Evolutionary conservation across 495 filamentous ascomycete species (phyloP).

Genomic region (Penicillium ochrochloron): DNA sequence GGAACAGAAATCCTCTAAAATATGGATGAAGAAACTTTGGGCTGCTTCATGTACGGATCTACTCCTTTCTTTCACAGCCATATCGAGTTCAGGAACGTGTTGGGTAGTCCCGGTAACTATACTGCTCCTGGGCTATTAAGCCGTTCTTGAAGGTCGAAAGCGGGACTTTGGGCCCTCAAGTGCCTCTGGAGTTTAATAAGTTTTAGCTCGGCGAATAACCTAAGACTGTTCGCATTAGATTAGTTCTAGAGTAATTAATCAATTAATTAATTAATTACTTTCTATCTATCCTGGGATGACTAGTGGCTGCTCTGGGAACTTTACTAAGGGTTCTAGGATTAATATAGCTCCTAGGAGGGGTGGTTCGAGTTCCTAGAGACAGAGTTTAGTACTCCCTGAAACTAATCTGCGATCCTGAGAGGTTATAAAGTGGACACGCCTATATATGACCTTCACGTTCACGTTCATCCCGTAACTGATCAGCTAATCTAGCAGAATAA

Average conservation of each 20-base stretch:
- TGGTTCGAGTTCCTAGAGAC: neutral
- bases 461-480: constrained; percentile 4
- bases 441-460: constrained; percentile 5
- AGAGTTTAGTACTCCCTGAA: neutral
- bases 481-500: constrained; percentile 2
- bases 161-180: too few species aligned
- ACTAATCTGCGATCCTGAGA: constrained; percentile 3
- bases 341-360: constrained; percentile 4
- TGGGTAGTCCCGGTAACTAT: too few species aligned
- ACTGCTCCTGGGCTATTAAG: too few species aligned
- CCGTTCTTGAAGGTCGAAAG: too few species aligned
- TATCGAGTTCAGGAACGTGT: too few species aligned
- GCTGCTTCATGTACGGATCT: constrained; percentile 5
- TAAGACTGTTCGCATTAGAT: neutral
- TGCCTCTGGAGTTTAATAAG: neutral
- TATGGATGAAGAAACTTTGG: constrained; percentile 4
- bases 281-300: neutral
- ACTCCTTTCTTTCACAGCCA: neutral
- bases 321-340: neutral
- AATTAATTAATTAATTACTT: neutral
- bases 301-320: neutral
- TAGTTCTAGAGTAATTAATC: neutral
- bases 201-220: neutral
- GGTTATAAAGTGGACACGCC: neutral
- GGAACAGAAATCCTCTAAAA: constrained; percentile 4